Evolutionary conservation across 495 filamentous ascomycete species (phyloP), one percentile per base, ranked within the genome.

Genomic region (Penicillium parvum): DNA sequence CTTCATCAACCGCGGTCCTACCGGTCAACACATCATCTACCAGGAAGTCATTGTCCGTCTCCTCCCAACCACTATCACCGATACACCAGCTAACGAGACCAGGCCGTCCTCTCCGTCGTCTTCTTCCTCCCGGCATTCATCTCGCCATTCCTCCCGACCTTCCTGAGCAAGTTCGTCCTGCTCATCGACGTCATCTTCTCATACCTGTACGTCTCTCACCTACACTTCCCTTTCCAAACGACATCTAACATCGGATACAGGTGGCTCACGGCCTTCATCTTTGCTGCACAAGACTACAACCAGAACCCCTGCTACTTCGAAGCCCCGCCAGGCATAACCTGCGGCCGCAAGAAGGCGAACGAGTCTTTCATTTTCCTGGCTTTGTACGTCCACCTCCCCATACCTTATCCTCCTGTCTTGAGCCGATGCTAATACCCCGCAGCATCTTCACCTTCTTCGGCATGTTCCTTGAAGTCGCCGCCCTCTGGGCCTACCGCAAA

Each of bases 211-310:
- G 61, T 12, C 11, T 16, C 15, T 19, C 16, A 0, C 5, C 23
- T 7, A 5, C 2, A 5, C 14, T 12, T 52, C 14, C 35, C 19
- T 0, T 32, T 7, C 15, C 23, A 7, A 7, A n/a, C 16, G 19
- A 23, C 42, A 47, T 48, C 57, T 60, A 46, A 60, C 37, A 22
- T 14, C 18, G 5, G 5, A 3, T n/a, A 10, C 32, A 73, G 69
- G 21, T 83, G 79, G 79, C 65, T 83, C 41, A 81, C 78, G 9
- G 64, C 72, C 10, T 79, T 83, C 45, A 75, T 78, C 42, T 82
- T 82, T 46, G 57, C 76, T 6, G 75, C 78, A 23, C 64, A 75
- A 55, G 71, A 76, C 55, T 83, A 74, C 59, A 74, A 65, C 51
- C 50, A 56, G 43, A 50, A 61, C 22, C 38, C 53, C 47, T 68